phyloP scores from a whole-genome alignment of 2,329 filamentous ascomycete species.

The Claviceps arundinis region DNA sequence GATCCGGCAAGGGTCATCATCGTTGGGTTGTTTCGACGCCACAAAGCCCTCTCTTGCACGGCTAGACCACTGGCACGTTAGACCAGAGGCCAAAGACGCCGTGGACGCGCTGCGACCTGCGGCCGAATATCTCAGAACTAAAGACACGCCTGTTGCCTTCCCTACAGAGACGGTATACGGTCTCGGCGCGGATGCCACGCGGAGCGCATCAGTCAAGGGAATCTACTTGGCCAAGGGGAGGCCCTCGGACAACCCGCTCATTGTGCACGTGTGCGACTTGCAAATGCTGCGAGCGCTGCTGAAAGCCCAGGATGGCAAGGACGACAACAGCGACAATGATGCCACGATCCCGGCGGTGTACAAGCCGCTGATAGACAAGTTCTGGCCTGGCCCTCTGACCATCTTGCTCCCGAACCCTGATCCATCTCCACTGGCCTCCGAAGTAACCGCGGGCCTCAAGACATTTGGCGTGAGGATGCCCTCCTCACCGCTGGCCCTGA shows the following conservation, averaged over 20 bases:
- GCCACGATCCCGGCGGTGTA: constrained; percentile 61
- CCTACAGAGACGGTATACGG: constrained; percentile 98
- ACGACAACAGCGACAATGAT: constrained; percentile 11
- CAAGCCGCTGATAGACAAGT: constrained; percentile 58
- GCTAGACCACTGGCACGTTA: constrained; percentile 31
- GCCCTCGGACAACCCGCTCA: constrained; percentile 88
- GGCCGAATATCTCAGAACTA: constrained; percentile 49
- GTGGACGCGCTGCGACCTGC: constrained; percentile 43
- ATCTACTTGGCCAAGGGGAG: constrained; percentile 87
- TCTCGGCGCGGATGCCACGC: constrained; percentile 87
- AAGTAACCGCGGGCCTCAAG: constrained; percentile 73
- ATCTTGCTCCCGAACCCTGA: constrained; percentile 69
- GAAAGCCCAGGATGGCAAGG: neutral
- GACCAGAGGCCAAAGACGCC: constrained; percentile 16
- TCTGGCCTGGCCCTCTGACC: constrained; percentile 92
- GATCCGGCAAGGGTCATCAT: constrained; percentile 16
- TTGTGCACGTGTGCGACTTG: constrained; percentile 78
- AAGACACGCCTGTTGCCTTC: constrained; percentile 74
- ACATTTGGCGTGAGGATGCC: constrained; percentile 92
- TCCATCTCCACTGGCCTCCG: constrained; percentile 63
- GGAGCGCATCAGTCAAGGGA: constrained; percentile 69
- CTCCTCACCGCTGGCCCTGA: constrained; percentile 66
- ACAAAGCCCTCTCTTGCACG: constrained; percentile 14
- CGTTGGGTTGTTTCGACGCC: constrained; percentile 22
- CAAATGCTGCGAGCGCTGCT: constrained; percentile 58